Evolutionary conservation across 371 early-diverging fungal species (phyloP).

Genomic region (Nosema bombycis): DNA sequence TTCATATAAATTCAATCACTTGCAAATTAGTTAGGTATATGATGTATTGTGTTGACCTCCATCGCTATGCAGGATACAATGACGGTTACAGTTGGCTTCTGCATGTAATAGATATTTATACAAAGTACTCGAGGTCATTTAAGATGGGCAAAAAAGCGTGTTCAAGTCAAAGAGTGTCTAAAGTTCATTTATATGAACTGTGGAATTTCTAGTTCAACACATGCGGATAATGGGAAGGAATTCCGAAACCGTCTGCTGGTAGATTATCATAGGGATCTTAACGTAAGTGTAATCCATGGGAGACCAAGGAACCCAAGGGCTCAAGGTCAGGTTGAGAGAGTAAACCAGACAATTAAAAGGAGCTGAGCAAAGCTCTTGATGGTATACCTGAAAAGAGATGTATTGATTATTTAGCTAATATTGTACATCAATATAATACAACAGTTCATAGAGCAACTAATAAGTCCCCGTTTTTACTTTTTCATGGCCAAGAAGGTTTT

Average conservation of each 20-base stretch:
- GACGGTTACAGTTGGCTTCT: no score
- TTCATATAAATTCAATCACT: no score
- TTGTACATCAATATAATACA: constrained; percentile 9
- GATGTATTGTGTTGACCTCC: no score
- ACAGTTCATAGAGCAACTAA: neutral
- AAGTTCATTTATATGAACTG: neutral
- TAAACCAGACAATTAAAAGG: neutral
- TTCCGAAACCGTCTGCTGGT: neutral
- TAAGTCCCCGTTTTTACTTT: neutral
- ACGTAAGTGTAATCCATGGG: neutral
- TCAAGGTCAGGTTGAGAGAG: neutral
- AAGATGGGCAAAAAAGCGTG: no score
- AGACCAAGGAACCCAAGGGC: neutral
- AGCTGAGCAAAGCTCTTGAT: no score
- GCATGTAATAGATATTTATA: no score
- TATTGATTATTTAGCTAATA: no score
- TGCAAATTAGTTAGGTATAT: no score
- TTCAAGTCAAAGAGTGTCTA: no score
- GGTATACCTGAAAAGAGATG: no score
- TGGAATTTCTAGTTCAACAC: neutral
- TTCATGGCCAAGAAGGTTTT: neutral
- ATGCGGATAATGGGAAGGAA: neutral
- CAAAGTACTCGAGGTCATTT: no score
- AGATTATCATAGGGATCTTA: neutral
- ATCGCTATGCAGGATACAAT: no score